Conservation (phyloP, 129 eudicot species). For the Solidago caesia region DNA sequence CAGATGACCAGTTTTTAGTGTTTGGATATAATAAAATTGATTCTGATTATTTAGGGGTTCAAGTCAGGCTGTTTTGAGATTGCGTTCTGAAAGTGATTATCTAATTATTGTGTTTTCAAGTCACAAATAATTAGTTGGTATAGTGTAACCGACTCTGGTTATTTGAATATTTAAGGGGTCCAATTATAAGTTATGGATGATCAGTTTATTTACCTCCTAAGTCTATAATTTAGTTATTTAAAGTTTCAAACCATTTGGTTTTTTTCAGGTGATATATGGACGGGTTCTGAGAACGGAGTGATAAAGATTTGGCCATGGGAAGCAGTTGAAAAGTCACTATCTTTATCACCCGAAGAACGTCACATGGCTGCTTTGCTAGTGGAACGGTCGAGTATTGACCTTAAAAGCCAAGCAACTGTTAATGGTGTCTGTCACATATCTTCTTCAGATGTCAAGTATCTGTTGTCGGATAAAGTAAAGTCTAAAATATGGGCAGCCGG, state of each 20-base stretch:
- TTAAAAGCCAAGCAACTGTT: slow-evolving; percentile 82
- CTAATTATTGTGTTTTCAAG: neutral
- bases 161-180: too few species aligned
- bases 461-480: slow-evolving; percentile 62
- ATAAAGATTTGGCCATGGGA: slow-evolving; percentile 98
- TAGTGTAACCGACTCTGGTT: too few species aligned
- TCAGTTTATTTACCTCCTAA: too few species aligned
- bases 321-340: slow-evolving; percentile 76
- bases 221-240: too few species aligned
- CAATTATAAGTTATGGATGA: too few species aligned
- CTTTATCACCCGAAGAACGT: slow-evolving; percentile 90
- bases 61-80: too few species aligned
- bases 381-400: slow-evolving; percentile 78
- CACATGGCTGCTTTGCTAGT: slow-evolving; percentile 97
- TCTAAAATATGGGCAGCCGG: slow-evolving; percentile 89
- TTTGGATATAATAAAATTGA: neutral
- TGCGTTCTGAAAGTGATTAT: neutral
- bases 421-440: slow-evolving; percentile 86
- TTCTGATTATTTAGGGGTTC: neutral
- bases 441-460: slow-evolving; percentile 76
- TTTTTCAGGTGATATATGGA: slow-evolving; percentile 85
- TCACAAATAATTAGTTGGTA: too few species aligned
- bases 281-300: slow-evolving; percentile 79
- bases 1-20: neutral
- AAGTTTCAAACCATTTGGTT: neutral